Conservation (phyloP, 2,329 filamentous ascomycete species). For the Berkeleyomyces rouxiae region DNA sequence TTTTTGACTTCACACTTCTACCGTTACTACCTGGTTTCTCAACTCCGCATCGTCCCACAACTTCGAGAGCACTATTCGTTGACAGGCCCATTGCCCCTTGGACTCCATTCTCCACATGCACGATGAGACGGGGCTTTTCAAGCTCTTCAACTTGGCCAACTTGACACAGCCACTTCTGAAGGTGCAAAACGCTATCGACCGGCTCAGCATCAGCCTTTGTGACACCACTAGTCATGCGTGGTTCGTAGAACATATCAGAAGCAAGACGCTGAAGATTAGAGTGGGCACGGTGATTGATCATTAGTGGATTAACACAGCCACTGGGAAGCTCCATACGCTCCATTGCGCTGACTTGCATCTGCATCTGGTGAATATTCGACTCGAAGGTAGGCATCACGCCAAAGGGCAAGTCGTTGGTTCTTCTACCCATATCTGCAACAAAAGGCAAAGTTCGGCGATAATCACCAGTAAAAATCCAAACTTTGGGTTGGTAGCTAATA, state of each 20-base stretch:
- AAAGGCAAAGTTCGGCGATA: constrained; percentile 29
- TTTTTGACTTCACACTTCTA: background rate
- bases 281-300: constrained; percentile 24
- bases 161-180: constrained; percentile 20
- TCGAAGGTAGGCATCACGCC: constrained; percentile 9
- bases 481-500: constrained; percentile 22
- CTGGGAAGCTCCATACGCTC: constrained; percentile 22
- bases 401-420: background rate
- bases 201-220: constrained; percentile 15
- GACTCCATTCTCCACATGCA: constrained; percentile 19
- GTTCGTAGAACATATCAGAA: constrained; percentile 26
- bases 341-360: constrained; percentile 24
- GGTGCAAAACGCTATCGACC: constrained; percentile 16
- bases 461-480: constrained; percentile 31
- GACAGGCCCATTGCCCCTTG: constrained; percentile 21
- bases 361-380: constrained; percentile 21
- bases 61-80: constrained; percentile 15
- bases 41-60: constrained; percentile 7
- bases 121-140: constrained; percentile 23
- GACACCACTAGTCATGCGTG: constrained; percentile 20
- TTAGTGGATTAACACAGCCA: constrained; percentile 21
- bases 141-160: constrained; percentile 16
- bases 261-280: constrained; percentile 26
- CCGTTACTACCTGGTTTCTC: background rate
- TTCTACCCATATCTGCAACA: constrained; percentile 18